These are phyloP conservation scores for Irpex rosettiformis DNA, from an alignment of 1,284 basidiomycete genomes.

Conservation along the genomic window DNA sequence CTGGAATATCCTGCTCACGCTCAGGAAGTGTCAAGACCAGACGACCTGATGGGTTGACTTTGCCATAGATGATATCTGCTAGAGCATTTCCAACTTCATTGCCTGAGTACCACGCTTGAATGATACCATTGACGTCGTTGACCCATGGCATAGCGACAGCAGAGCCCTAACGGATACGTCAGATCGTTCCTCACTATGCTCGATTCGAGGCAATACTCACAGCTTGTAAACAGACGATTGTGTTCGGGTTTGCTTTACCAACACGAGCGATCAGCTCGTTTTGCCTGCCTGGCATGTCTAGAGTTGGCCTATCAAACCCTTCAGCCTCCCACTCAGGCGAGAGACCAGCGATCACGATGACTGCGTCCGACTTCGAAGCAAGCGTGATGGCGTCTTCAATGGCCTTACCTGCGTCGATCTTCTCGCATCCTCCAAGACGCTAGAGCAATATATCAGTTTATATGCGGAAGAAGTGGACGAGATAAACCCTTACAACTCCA, in stretches of 20 bases:
- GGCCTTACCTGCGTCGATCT: constrained; percentile 55
- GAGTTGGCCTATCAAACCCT: constrained; percentile 59
- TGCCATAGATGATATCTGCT: constrained; percentile 70
- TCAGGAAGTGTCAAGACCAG: constrained; percentile 68
- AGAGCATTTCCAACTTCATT: constrained; percentile 76
- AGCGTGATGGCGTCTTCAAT: constrained; percentile 58
- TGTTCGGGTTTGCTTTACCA: constrained; percentile 57
- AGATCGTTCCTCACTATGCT: not conserved
- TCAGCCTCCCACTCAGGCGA: constrained; percentile 71
- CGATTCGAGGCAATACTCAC: constrained; percentile 37
- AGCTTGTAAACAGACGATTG: constrained; percentile 64
- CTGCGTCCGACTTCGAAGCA: constrained; percentile 54
- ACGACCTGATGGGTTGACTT: constrained; percentile 67
- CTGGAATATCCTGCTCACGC: constrained; percentile 62
- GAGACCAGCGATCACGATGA: constrained; percentile 60
- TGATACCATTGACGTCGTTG: constrained; percentile 43
- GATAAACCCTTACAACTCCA: constrained; percentile 53
- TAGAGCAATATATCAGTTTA: constrained; percentile 18
- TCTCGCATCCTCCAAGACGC: constrained; percentile 66
- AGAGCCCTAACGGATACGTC: constrained; percentile 42
- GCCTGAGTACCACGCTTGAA: constrained; percentile 72
- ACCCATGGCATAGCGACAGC: constrained; percentile 69
- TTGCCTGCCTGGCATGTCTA: constrained; percentile 56
- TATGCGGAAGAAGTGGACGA: not conserved
- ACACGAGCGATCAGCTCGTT: constrained; percentile 62